Evolutionary conservation across 2,329 filamentous ascomycete species (phyloP).

Genomic region (Fonsecaea monophora): DNA sequence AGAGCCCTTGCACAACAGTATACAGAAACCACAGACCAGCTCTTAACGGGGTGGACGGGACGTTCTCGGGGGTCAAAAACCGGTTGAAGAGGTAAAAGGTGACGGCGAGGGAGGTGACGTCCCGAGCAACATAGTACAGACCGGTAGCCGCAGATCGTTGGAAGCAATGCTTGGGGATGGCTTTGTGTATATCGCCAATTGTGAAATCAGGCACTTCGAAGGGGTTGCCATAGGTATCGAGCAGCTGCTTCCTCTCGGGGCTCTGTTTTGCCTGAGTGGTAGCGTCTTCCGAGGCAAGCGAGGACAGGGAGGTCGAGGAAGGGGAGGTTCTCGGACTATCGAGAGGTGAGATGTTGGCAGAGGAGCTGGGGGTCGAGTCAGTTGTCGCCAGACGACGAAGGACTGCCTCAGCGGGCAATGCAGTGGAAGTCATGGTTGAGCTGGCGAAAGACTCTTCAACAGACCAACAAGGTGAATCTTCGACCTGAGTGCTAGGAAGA

Average conservation of each 20-base stretch:
- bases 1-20: constrained; percentile 86
- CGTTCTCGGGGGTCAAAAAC: constrained; percentile 82
- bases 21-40: constrained; percentile 70
- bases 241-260: constrained; percentile 57
- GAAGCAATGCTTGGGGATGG: constrained; percentile 97
- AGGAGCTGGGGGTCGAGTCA: constrained; percentile 63
- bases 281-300: constrained; percentile 73
- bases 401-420: constrained; percentile 54
- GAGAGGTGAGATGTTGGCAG: constrained; percentile 61
- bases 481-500: neutral
- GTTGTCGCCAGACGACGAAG: constrained; percentile 61
- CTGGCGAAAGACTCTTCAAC: constrained; percentile 1
- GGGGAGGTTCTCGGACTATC: constrained; percentile 69
- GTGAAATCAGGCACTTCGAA: constrained; percentile 95
- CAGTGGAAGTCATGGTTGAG: constrained; percentile 58
- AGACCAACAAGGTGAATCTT: neutral
- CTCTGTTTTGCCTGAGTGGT: constrained; percentile 49
- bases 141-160: constrained; percentile 79
- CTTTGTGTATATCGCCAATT: constrained; percentile 96
- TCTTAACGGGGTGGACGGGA: constrained; percentile 73
- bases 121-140: constrained; percentile 82
- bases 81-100: constrained; percentile 90
- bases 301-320: constrained; percentile 91
- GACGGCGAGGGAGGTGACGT: constrained; percentile 72
- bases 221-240: constrained; percentile 93